Evolutionary conservation across 371 early-diverging fungal genomes (phyloP).

Genomic region (Saksenaea vasiformis): DNA sequence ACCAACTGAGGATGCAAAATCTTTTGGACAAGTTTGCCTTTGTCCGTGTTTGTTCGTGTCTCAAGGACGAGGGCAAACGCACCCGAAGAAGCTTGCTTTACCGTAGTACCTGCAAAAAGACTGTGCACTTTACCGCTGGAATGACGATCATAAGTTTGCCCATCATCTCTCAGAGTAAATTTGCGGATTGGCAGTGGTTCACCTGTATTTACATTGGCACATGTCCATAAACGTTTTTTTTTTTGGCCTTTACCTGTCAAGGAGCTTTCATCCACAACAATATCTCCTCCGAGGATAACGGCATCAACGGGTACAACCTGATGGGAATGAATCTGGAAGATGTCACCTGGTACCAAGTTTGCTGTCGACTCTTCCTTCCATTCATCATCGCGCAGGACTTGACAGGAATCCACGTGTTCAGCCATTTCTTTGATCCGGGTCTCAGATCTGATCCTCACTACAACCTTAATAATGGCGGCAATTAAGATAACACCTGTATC

Average conservation of each 20-base stretch:
- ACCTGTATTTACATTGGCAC: neutral
- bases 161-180: conserved; percentile 37
- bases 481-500: conserved; percentile 64
- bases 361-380: conserved; percentile 51
- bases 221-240: conserved; percentile 3
- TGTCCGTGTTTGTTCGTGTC: conserved; percentile 80
- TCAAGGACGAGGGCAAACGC: conserved; percentile 63
- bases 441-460: conserved; percentile 59
- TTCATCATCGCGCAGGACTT: conserved; percentile 51
- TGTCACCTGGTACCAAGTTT: conserved; percentile 72
- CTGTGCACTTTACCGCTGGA: conserved; percentile 25
- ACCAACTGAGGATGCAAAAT: conserved; percentile 76
- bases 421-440: conserved; percentile 61
- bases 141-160: conserved; percentile 15
- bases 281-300: conserved; percentile 63
- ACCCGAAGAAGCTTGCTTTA: conserved; percentile 22
- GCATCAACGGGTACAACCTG: conserved; percentile 64
- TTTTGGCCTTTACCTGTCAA: conserved; percentile 64
- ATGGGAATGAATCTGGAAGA: conserved; percentile 42
- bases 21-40: conserved; percentile 79
- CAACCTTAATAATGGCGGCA: conserved; percentile 68
- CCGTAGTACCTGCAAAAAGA: conserved; percentile 44
- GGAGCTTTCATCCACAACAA: conserved; percentile 68
- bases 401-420: conserved; percentile 45
- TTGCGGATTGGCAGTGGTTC: conserved; percentile 59